phyloP scores from a whole-genome alignment of 176 grass and related monocot genomes.

The Luzula sylvatica region DNA sequence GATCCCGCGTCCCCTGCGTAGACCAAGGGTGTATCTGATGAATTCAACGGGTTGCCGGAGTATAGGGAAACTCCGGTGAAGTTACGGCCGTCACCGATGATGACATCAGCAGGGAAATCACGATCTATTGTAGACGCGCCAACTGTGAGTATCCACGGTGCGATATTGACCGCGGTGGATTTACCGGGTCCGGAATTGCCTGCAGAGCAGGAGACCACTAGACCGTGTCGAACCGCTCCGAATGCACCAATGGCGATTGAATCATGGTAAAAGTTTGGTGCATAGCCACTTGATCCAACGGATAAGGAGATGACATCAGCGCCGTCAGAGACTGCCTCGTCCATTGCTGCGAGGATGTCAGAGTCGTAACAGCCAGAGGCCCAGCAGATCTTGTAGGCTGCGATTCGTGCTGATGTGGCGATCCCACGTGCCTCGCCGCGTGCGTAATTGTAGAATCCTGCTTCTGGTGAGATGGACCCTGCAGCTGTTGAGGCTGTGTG shows the following conservation, averaged over 20 bases:
- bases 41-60: constrained; percentile 30
- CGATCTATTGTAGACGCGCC: constrained; percentile 61
- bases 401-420: constrained; percentile 48
- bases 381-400: constrained; percentile 94
- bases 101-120: constrained; percentile 59
- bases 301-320: constrained; percentile 76
- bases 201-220: constrained; percentile 67
- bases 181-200: constrained; percentile 62
- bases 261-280: constrained; percentile 37
- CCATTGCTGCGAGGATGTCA: constrained; percentile 73
- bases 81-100: constrained; percentile 41
- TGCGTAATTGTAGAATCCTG: constrained; percentile 47
- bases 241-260: constrained; percentile 76
- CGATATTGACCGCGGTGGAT: constrained; percentile 54
- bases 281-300: constrained; percentile 37
- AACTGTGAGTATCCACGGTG: constrained; percentile 81
- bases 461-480: constrained; percentile 19
- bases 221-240: constrained; percentile 40
- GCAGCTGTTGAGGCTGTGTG: constrained; percentile 78
- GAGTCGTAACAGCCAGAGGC: constrained; percentile 58
- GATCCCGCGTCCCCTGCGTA: constrained; percentile 53
- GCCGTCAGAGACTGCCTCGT: constrained; percentile 60
- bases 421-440: constrained; percentile 53
- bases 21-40: constrained; percentile 38
- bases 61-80: constrained; percentile 57